Evolutionary conservation across 1,284 basidiomycete species (phyloP), one percentile per base, ranked within the genome.

Genomic region (Anthracocystis panici-leucophaei): DNA sequence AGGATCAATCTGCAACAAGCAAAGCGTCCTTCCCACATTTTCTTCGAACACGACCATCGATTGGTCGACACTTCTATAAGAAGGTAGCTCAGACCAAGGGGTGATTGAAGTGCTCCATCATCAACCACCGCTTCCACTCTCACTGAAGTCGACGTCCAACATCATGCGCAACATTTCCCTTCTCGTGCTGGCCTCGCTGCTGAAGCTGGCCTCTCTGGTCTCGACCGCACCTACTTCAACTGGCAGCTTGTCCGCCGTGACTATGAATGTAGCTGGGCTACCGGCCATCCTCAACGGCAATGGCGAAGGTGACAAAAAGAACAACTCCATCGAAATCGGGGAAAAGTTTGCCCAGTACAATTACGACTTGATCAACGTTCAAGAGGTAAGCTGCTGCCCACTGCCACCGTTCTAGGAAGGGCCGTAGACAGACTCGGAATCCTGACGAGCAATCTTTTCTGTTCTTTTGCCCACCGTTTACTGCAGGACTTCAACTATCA

Each of bases 201-300:
- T 56, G 14, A 60, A 56, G 31, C 41, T 46, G 31, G 46, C 50
- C 25, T 1, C 42, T 9, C 16, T 58, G 38, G 63, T 55, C 9
- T 56, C 57, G 20, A 16, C 52, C 16, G 57, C 64, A 4, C 46
- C 51, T 1, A 33, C 41, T 11, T 42, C 52, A 9, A 50, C 53
- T 9, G 64, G 52, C n/a, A 59, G 52, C 31, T 31, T 66, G 16
- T 55, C 57, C 3, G 57, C 64, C 3, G 52, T 66, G n/a, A 66
- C 64, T 16, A 50, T 66, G 52, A 66, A 66, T 20, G 64, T 66
- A 7, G 64, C 64, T 10, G 64, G 64, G 14, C 64, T 66, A 11
- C 64, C 64, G 3, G 57, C 57, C 12, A 33, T 59, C 33, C 7
- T 66, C 25, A 59, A 66, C 38, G 46, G 57, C 16, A 66, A 66